A percentile compares a stretch with the other conserved stretches of the same genome.
phyloP scores from a whole-genome alignment of 306 rosid genomes.

The Lathyrus tuberosus region DNA sequence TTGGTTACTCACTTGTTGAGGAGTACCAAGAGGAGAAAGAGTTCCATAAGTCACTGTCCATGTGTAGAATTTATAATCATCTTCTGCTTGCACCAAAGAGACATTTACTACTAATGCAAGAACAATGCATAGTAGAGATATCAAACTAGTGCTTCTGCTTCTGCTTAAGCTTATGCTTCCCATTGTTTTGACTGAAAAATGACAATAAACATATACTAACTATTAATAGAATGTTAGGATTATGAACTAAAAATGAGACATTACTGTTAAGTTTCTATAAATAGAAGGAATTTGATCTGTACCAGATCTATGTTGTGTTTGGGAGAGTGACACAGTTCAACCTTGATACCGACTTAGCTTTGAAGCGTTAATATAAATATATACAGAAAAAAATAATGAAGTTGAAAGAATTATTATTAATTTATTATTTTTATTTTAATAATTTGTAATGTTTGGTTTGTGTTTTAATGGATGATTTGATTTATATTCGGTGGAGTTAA shows the following conservation, averaged over 20 bases:
- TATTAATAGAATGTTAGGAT: not conserved
- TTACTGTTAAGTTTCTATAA: slow-evolving; percentile 9
- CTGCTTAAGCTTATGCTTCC: slow-evolving; percentile 65
- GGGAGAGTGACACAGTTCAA: slow-evolving; percentile 25
- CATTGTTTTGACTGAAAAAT: slow-evolving; percentile 58
- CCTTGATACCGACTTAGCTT: slow-evolving; percentile 26
- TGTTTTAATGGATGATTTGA: slow-evolving; percentile 14
- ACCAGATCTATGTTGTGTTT: slow-evolving; percentile 41
- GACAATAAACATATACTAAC: slow-evolving; percentile 7
- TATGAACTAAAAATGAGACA: slow-evolving; percentile 28
- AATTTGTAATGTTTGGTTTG: not conserved
- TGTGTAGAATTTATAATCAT: slow-evolving; percentile 71
- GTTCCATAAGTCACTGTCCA: slow-evolving; percentile 95
- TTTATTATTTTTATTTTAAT: not conserved
- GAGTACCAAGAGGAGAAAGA: slow-evolving; percentile 72
- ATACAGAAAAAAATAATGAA: not conserved
- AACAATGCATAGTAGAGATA: slow-evolving; percentile 48
- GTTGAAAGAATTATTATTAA: not conserved
- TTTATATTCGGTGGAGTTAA: slow-evolving; percentile 40
- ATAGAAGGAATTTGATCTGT: slow-evolving; percentile 17
- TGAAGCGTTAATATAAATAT: slow-evolving; percentile 31
- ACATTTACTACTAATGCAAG: slow-evolving; percentile 46
- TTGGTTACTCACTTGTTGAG: slow-evolving; percentile 73
- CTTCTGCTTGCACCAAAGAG: slow-evolving; percentile 70
- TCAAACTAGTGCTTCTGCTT: slow-evolving; percentile 52